phyloP scores from a whole-genome alignment of 805 yeast species.

The Candida adriatica region DNA sequence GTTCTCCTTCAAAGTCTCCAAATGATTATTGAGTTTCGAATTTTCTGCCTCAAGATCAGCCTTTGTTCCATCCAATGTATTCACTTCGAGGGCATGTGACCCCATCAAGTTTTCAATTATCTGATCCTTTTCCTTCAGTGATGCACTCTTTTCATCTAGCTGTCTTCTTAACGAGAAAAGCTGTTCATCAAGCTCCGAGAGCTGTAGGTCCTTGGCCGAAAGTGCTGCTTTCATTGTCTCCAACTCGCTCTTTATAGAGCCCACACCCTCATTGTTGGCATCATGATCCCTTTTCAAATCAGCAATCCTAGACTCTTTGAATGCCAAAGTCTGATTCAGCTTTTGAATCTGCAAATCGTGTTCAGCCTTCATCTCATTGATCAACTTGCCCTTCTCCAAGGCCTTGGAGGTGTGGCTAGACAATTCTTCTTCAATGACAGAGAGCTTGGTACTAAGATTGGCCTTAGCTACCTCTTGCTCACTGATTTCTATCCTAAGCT shows the following conservation, averaged over 20 bases:
- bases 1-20: constrained; percentile 16
- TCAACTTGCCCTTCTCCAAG: constrained; percentile 4
- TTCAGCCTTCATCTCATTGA: constrained; percentile 3
- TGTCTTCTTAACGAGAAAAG: not conserved
- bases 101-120: constrained; percentile 1
- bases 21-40: constrained; percentile 1
- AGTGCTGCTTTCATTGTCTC: constrained; percentile 1
- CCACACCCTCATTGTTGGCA: constrained; percentile 1
- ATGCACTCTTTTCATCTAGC: constrained; percentile 1
- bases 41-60: constrained; percentile 2
- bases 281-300: constrained; percentile 1
- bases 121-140: constrained; percentile 7
- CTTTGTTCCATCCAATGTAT: not conserved
- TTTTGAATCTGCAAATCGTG: constrained; percentile 1
- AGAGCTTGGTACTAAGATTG: constrained; percentile 7
- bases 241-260: constrained; percentile 1
- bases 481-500: constrained; percentile 14
- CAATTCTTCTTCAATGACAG: constrained; percentile 5
- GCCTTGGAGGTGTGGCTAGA: constrained; percentile 3
- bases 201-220: constrained; percentile 3
- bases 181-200: constrained; percentile 1
- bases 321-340: constrained; percentile 2
- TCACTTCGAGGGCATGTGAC: not conserved
- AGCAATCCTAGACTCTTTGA: constrained; percentile 3
- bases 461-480: constrained; percentile 13